phyloP scores from a whole-genome alignment of 2,329 filamentous ascomycete species.

The Aspergillus arachidicola region DNA sequence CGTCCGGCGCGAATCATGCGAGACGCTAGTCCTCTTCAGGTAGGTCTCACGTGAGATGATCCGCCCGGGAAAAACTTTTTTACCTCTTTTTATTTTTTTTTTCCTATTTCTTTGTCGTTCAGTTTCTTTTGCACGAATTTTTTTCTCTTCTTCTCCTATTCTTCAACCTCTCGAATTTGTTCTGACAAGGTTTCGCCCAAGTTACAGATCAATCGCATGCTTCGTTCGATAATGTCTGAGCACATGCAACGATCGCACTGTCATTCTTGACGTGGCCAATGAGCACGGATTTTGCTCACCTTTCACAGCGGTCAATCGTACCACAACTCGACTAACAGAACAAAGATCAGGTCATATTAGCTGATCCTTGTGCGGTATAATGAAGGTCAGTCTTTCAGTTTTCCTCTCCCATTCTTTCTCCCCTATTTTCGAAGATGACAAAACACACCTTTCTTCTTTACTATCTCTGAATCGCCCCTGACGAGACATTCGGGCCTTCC shows the following conservation, averaged over 20 bases:
- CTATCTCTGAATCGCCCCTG: conserved; percentile 66
- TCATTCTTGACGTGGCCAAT: background rate
- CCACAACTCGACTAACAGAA: background rate
- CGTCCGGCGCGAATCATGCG: conserved; percentile 6
- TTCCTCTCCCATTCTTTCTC: conserved; percentile 8
- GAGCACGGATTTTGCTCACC: background rate
- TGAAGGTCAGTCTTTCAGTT: conserved; percentile 27
- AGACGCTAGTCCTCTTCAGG: conserved; percentile 19
- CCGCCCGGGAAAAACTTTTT: conserved; percentile 13
- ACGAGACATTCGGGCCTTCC: conserved; percentile 64
- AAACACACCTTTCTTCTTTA: conserved; percentile 62
- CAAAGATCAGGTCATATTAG: conserved; percentile 2
- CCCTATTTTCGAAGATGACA: conserved; percentile 60
- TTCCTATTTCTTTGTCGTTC: conserved; percentile 11
- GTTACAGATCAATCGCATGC: background rate
- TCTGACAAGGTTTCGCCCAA: conserved; percentile 19
- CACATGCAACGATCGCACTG: background rate
- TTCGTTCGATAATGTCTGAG: conserved; percentile 2
- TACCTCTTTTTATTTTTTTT: conserved; percentile 16
- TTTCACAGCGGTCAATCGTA: background rate
- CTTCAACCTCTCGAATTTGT: conserved; percentile 24
- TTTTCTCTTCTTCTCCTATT: conserved; percentile 9
- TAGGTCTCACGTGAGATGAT: conserved; percentile 14
- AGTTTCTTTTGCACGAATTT: conserved; percentile 19
- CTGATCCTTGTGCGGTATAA: background rate